Evolutionary conservation across 176 grass and related monocot genomes (phyloP).

Genomic region (Thinopyrum elongatum): DNA sequence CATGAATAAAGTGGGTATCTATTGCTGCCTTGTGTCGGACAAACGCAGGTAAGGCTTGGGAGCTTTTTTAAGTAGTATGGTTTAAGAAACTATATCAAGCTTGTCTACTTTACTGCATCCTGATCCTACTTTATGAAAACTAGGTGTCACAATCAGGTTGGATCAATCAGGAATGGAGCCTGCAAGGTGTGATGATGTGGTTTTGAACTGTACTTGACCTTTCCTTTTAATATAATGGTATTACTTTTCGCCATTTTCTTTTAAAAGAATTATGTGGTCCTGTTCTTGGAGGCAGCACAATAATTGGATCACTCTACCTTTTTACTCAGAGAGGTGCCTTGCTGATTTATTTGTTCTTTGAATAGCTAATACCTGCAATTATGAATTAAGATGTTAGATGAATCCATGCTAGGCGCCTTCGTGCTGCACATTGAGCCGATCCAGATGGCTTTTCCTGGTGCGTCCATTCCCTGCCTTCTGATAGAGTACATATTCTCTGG

Average conservation of each 20-base stretch:
- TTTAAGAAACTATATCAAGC: constrained; percentile 2
- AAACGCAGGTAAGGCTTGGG: neutral
- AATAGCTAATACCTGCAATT: neutral
- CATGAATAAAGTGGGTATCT: constrained; percentile 23
- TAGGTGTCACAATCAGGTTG: neutral
- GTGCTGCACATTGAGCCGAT: neutral
- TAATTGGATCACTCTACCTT: constrained; percentile 3
- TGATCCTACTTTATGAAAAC: neutral
- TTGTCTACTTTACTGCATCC: neutral
- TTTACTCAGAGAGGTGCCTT: neutral
- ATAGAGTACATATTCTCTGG: constrained; percentile 21
- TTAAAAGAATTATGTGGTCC: neutral
- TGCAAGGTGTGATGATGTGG: neutral
- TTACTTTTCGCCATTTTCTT: neutral
- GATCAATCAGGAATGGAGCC: constrained; percentile 10
- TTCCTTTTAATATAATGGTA: neutral
- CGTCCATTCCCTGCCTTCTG: neutral
- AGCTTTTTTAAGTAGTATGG: neutral
- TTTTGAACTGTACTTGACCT: neutral
- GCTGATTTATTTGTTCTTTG: constrained; percentile 26
- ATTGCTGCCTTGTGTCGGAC: neutral
- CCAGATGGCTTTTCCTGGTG: neutral
- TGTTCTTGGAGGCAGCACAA: neutral
- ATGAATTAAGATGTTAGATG: neutral
- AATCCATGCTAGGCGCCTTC: neutral